Evolutionary conservation across 192 early-diverging fungal genomes (phyloP), one percentile per base, ranked within the genome.

Genomic region (Backusella tuberculispora): DNA sequence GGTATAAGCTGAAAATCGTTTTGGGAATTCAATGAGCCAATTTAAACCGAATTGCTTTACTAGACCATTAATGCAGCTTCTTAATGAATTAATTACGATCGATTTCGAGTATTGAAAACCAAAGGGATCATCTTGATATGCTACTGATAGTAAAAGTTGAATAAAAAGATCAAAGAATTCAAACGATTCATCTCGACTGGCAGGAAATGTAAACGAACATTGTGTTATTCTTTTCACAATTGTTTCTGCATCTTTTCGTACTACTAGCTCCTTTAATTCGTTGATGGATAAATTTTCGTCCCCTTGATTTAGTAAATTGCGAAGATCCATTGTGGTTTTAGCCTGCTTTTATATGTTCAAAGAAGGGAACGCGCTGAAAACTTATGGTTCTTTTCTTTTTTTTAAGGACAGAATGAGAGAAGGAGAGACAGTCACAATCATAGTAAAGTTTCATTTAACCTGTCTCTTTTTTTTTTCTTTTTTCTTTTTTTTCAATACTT

Each of bases 151-250:
- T 7, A 80, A 70, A 5, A 80, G 43, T 10, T 63, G 74, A 38
- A 74, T 38, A n/a, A 75, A 72, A 9, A 60, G 24, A 63, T 80
- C 78, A 76, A 80, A 76, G 66, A 71, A 76, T 17, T 47, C 41
- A 24, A 72, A 80, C 19, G 70, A 72, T 41, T 75, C 37, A 6
- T 38, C 63, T 17, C 24, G 10, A 17, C 40, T 21, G 10, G 26
- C 9, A 14, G 74, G 74, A 41, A 63, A 72, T 1, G 38, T 40
- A 44, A 80, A 80, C 3, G 66, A 64, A 12, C 68, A 60, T 6
- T 72, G 15, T 2, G 43, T 73, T 15, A 80, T 75, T 66, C 63
- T 56, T 2, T 73, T 60, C 5, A 75, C 7, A 0, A 65, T 80
- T 34, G 63, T 48, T 2, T 42, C 17, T 37, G 34, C 69, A 14